Base-by-base conservation (phyloP, 495 filamentous ascomycete genomes). In the Hypoxylon fuscum region DNA sequence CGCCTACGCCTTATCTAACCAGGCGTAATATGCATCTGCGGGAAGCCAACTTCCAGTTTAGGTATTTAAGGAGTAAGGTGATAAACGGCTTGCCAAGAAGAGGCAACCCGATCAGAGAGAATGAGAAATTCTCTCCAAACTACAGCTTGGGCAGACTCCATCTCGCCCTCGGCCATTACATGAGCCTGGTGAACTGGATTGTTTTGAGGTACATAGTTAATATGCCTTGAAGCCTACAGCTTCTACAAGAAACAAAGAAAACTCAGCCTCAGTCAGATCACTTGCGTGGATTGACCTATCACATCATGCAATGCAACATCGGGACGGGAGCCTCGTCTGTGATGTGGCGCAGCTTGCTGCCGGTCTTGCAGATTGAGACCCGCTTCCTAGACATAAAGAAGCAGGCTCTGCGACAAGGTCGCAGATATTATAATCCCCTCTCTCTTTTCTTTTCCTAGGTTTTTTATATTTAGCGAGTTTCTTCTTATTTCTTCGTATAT, bases 291-390 rank as follows among this genome's bases (percentile, higher is more conserved):
- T 34, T 31, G 40, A 40, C 20, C 40, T 56, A 20, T 56, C 14
- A 12, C n/a, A 67, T 67, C n/a, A 67, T 67, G 58, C 54, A 48
- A 67, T 67, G 59, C 46, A 59, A 59, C 64, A 18, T 46, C 38
- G 14, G n/a, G n/a, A 27, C 25, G 25, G 32, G 42, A 59, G 58
- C 59, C 48, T 67, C 47, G 47, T 67, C 59, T 45, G n/a, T 15
- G 11, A 15, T 49, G 59, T 62, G 57, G 64, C 59, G 59, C 48
- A 66, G 43, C 21, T n/a, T 60, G 23, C 3, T 32, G 46, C 38
- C 17, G 47, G 55, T 60, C 57, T 53, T 42, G 47, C 38, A 61
- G 41, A 53, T 51, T 3, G 29, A 55, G 53, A 50, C 59, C 64
- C 58, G 58, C 58, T 62, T 35, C 37, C 10, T n/a, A 47, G 34